These are phyloP conservation scores for Quercus engelmannii DNA, from an alignment of 306 rosid genomes.

Conservation along the genomic window DNA sequence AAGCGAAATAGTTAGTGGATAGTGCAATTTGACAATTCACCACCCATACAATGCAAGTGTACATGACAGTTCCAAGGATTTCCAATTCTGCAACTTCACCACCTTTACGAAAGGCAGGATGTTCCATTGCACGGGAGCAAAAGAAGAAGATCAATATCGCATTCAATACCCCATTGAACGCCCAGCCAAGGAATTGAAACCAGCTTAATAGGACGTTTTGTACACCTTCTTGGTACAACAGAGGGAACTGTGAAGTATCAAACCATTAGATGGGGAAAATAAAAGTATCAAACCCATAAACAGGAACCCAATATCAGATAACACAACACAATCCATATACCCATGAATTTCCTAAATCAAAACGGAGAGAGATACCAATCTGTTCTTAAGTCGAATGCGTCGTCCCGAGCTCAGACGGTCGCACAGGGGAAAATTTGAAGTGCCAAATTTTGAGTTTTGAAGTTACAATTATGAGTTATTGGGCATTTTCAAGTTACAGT, in stretches of 20 bases:
- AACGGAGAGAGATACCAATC: too few relatives aligned
- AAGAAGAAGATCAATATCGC: slow-evolving; percentile 69
- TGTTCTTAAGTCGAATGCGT: too few relatives aligned
- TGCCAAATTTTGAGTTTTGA: too few relatives aligned
- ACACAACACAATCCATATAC: too few relatives aligned
- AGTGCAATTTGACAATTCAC: slow-evolving; percentile 95
- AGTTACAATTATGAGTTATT: too few relatives aligned
- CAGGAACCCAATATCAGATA: too few relatives aligned
- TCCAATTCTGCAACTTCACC: slow-evolving; percentile 66
- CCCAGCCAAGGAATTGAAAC: slow-evolving; percentile 70
- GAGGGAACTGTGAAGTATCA: slow-evolving; percentile 55
- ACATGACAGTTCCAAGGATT: slow-evolving; percentile 69
- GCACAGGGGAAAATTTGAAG: too few relatives aligned
- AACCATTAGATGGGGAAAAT: too few relatives aligned
- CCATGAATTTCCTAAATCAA: too few relatives aligned
- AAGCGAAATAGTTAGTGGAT: slow-evolving; percentile 76
- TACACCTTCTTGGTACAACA: slow-evolving; percentile 88
- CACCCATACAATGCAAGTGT: slow-evolving; percentile 82
- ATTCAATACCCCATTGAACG: slow-evolving; percentile 49
- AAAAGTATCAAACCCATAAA: too few relatives aligned
- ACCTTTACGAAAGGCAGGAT: slow-evolving; percentile 71
- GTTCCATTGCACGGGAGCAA: slow-evolving; percentile 49
- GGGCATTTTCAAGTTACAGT: too few relatives aligned
- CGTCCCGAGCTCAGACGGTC: too few relatives aligned
- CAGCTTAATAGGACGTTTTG: slow-evolving; percentile 85